Evolutionary conservation across 2,329 filamentous ascomycete species (phyloP), one percentile per base, ranked within the genome.

Genomic region (Metarhizium sp.): DNA sequence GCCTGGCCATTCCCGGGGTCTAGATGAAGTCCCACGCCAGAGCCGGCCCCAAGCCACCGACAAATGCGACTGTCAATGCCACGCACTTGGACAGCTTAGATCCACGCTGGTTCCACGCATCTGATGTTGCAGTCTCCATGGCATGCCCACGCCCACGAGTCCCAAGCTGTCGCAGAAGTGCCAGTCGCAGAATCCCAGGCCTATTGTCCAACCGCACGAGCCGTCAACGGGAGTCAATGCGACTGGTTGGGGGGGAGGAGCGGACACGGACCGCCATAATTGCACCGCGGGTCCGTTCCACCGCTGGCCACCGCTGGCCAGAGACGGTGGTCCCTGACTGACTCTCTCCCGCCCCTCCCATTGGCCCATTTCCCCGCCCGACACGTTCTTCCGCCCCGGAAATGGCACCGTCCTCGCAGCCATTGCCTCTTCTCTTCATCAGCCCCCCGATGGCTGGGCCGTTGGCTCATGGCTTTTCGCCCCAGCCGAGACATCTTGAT

Each of bases 251-350:
- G 43, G 25, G 25, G 34, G 25, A 50, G 56, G 60, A 62, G 58
- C 64, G 64, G 64, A 61, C 53, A 50, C 65, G 62, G 64, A 62
- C 52, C 43, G 30, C 7, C 38, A 58, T 54, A 63, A 63, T 68
- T 64, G 61, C 57, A 47, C 67, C 67, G 67, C 55, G 53, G 51
- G 59, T 69, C 67, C 67, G 67, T 54, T 56, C 50, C 57, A 34
- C 10, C 32, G 32, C 32, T 34, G 25, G 25, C 25, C 25, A 25
- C 25, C 25, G 25, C 25, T 25, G 25, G 25, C 16, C 40, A 16
- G 40, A 6, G 40, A n/a, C n/a, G 42, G 10, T 40, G 38, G 38
- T 40, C 11, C 38, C 38, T 40, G 38, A 11, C 11, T 40, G 38
- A 40, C 11, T 34, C 38, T 40, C 5, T 16, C 14, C 10, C 38